Evolutionary conservation across 139 green algal species (phyloP).

Genomic region (Edaphochlamys debaryana): DNA sequence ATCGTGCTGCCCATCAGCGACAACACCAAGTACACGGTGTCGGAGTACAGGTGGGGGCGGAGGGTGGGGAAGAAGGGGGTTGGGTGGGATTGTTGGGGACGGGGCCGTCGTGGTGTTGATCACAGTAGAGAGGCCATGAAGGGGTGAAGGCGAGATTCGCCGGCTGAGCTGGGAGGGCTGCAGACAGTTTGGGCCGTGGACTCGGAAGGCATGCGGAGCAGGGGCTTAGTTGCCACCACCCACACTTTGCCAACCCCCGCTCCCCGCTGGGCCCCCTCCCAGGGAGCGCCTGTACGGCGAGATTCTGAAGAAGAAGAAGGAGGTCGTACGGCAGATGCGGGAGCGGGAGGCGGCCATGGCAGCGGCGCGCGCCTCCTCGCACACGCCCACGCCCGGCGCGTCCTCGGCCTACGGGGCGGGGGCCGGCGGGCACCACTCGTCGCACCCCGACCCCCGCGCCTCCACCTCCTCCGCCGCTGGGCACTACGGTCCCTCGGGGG

Average conservation of each 20-base stretch:
- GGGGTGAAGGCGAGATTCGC: no score
- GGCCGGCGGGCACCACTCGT: neutral
- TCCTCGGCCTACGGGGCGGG: neutral
- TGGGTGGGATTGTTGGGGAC: no score
- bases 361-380: slow-evolving; percentile 9
- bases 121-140: no score
- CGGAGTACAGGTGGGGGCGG: slow-evolving; percentile 60
- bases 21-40: slow-evolving; percentile 91
- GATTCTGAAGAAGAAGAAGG: slow-evolving; percentile 90
- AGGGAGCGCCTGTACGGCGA: slow-evolving; percentile 89
- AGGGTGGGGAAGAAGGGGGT: no score
- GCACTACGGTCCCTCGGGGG: neutral
- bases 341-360: slow-evolving; percentile 60
- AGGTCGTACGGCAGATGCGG: slow-evolving; percentile 71
- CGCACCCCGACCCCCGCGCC: neutral
- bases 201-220: no score
- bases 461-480: neutral
- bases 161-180: no score
- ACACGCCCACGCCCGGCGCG: slow-evolving; percentile 7
- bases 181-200: no score
- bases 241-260: no score
- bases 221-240: no score
- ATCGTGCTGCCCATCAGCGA: slow-evolving; percentile 95
- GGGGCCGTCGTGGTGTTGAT: no score
- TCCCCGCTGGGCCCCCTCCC: no score